These are phyloP conservation scores for Malassezia globosa DNA, from an alignment of 1,284 basidiomycete species.

Conservation along the genomic window DNA sequence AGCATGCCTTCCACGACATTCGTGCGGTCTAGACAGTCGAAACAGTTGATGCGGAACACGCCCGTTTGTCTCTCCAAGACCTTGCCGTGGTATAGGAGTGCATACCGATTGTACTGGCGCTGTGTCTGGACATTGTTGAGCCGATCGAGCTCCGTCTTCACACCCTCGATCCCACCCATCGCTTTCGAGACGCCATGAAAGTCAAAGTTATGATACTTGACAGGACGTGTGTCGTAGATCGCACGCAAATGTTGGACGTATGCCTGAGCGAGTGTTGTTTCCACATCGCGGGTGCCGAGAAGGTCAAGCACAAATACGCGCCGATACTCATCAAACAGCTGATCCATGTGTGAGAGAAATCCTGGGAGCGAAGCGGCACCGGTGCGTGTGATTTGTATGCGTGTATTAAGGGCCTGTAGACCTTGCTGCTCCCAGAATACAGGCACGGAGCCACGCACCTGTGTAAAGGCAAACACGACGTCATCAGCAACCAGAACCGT, in stretches of 20 bases:
- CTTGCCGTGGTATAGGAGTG: conserved; percentile 32
- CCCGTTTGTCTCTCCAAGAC: conserved; percentile 58
- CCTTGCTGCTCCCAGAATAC: conserved; percentile 98
- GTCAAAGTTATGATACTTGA: conserved; percentile 59
- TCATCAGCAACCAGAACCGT: conserved; percentile 73
- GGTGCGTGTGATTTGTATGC: conserved; percentile 56
- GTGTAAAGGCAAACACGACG: conserved; percentile 75
- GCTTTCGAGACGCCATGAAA: conserved; percentile 74
- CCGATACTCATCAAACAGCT: conserved; percentile 51
- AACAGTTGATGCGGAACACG: conserved; percentile 83
- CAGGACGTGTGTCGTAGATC: conserved; percentile 2
- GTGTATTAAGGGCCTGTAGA: conserved; percentile 51
- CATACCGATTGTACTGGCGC: conserved; percentile 73
- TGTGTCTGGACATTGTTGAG: conserved; percentile 48
- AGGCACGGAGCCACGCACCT: conserved; percentile 71
- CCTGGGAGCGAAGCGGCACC: conserved; percentile 81
- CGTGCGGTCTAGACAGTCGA: conserved; percentile 94
- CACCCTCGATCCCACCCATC: conserved; percentile 71
- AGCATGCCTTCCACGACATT: conserved; percentile 78
- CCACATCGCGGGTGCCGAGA: conserved; percentile 58
- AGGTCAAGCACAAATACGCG: conserved; percentile 41
- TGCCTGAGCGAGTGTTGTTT: conserved; percentile 67
- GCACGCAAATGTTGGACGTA: conserved; percentile 51
- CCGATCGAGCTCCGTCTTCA: conserved; percentile 63
- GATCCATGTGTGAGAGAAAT: conserved; percentile 82